Evolutionary conservation across 2,329 filamentous ascomycete species (phyloP), one percentile per base, ranked within the genome.

Genomic region (Scolecobasidium constrictum): DNA sequence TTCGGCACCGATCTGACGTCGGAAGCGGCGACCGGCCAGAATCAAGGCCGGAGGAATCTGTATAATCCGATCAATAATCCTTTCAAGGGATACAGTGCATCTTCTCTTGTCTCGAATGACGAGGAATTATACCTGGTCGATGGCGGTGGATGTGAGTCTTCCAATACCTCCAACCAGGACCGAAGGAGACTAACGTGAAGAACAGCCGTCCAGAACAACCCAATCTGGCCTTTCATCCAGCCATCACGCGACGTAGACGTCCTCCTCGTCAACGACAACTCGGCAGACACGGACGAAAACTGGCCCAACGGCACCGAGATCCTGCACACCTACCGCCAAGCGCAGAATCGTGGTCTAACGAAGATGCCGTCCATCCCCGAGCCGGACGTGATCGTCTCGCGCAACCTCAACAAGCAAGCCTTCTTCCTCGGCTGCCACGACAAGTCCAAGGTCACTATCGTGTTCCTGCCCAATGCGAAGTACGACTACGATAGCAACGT

Each of bases 261-360:
- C 41, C 68, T 83, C 53, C 71, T 82, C 56, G 77, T 77, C 39
- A 68, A 77, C 53, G 79, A 83, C 61, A 77, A 76, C 41, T 73
- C 70, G 4, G 77, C 75, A 51, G 78, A 83, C 59, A 79, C 73
- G 0, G 55, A 62, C 38, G 62, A 61, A 52, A 61, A 64, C 58
- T 81, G 72, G 68, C 78, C 78, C 49, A 72, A 81, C 55, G 78
- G 77, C 44, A 71, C 69, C 26, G 73, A 75, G 41, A 58, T 78
- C 42, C 65, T 68, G 43, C 70, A 72, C 45, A 75, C 73, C 15
- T 81, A 77, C 59, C 61, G 71, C 45, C 73, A 73, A 50, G 66
- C 73, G 36, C 59, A 62, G 17, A 55, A 57, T 44, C 66, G 68
- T 36, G 69, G 72, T 48, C 67, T 73, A 39, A 70, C 69, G 1